phyloP scores from a whole-genome alignment of 31 red algal species.

The Porphyra umbilicalis region DNA sequence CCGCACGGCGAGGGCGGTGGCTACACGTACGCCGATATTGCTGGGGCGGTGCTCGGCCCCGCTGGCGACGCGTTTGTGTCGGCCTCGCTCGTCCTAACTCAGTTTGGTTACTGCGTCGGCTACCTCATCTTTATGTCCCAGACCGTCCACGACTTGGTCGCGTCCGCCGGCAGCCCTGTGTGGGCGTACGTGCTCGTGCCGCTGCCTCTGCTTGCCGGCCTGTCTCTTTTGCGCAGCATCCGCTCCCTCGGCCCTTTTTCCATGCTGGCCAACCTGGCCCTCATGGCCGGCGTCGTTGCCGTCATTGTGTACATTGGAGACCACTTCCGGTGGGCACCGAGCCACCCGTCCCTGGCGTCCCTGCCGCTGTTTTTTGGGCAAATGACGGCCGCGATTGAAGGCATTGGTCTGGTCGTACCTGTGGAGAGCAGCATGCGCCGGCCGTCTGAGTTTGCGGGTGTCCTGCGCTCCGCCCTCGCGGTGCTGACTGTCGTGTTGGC shows the following conservation, averaged over 20 bases:
- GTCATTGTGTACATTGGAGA: slow-evolving; percentile 59
- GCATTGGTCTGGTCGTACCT: slow-evolving; percentile 89
- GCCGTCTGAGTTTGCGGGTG: slow-evolving; percentile 37
- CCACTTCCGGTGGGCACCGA: slow-evolving; percentile 75
- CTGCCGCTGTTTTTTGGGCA: slow-evolving; percentile 90
- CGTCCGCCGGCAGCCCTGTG: slow-evolving; percentile 16
- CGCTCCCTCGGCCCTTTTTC: slow-evolving; percentile 75
- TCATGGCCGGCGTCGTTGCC: slow-evolving; percentile 62
- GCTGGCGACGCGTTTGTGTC: slow-evolving; percentile 52
- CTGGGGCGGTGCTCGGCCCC: slow-evolving; percentile 33
- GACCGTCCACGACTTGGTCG: slow-evolving; percentile 77
- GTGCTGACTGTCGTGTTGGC: slow-evolving; percentile 49
- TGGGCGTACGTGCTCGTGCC: slow-evolving; percentile 67
- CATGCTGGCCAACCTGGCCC: slow-evolving; percentile 57
- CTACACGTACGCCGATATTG: slow-evolving; percentile 80
- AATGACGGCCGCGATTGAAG: slow-evolving; percentile 87
- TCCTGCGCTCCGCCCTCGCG: slow-evolving; percentile 45
- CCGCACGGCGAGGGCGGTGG: neutral
- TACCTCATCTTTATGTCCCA: slow-evolving; percentile 90
- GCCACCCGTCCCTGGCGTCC: slow-evolving; percentile 28
- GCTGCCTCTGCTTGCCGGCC: slow-evolving; percentile 37
- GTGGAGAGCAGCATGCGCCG: slow-evolving; percentile 69
- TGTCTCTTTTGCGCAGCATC: slow-evolving; percentile 58
- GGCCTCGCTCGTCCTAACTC: slow-evolving; percentile 61
- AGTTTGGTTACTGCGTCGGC: slow-evolving; percentile 92